phyloP scores from a whole-genome alignment of 495 filamentous ascomycete genomes.

The Aspergillus coremiiformis region DNA sequence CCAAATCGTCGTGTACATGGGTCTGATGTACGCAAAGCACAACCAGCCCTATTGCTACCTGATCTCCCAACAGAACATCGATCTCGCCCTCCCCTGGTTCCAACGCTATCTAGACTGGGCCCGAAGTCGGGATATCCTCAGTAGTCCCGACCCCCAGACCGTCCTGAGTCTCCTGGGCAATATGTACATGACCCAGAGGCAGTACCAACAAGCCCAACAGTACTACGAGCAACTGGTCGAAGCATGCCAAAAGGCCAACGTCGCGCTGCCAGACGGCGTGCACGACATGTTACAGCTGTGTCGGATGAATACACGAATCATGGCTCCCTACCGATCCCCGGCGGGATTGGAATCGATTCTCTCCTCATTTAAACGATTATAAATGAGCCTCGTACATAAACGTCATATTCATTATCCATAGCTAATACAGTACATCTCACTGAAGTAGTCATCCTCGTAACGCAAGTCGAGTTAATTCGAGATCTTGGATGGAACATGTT shows the following conservation, averaged over 20 bases:
- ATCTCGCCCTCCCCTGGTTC: constrained; percentile 26
- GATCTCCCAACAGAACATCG: constrained; percentile 10
- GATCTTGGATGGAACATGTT: background rate
- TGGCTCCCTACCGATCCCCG: constrained; percentile 2
- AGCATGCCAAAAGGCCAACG: constrained; percentile 8
- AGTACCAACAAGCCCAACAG: constrained; percentile 24
- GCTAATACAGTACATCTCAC: background rate
- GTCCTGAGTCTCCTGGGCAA: constrained; percentile 22
- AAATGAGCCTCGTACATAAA: background rate
- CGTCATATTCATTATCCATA: background rate
- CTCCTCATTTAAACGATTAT: constrained; percentile 16
- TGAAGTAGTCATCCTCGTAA: background rate
- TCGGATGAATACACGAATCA: constrained; percentile 21
- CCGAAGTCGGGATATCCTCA: constrained; percentile 17
- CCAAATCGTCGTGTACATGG: constrained; percentile 26
- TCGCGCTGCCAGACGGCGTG: constrained; percentile 8
- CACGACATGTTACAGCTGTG: constrained; percentile 21
- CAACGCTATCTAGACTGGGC: constrained; percentile 27
- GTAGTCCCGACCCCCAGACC: constrained; percentile 21
- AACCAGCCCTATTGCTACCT: background rate
- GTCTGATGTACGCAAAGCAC: constrained; percentile 27
- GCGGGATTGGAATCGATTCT: constrained; percentile 16
- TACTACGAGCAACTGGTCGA: constrained; percentile 26
- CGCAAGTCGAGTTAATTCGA: background rate
- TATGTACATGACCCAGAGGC: constrained; percentile 16